These are phyloP conservation scores for Neurospora sp. DNA, from an alignment of 495 filamentous ascomycete genomes.

Conservation along the genomic window DNA sequence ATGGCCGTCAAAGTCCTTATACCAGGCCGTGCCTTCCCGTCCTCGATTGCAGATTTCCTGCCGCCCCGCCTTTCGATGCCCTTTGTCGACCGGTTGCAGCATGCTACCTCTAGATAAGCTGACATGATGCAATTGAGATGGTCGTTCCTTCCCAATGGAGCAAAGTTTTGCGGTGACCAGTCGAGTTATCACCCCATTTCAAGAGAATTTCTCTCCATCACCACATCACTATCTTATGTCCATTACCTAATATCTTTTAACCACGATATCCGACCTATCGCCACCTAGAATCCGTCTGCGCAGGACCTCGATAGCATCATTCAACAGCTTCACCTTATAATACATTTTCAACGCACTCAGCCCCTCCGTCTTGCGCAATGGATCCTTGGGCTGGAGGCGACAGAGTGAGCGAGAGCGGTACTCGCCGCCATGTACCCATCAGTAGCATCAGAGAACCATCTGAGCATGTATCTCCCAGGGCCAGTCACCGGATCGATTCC, in stretches of 20 bases:
- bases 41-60: neutral
- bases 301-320: neutral
- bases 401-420: neutral
- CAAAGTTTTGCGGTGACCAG: neutral
- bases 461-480: neutral
- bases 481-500: neutral
- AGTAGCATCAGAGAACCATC: neutral
- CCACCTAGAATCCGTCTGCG: neutral
- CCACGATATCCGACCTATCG: neutral
- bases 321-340: neutral
- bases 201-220: neutral
- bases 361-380: neutral
- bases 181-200: neutral
- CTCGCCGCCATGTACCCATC: neutral
- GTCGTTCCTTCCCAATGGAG: neutral
- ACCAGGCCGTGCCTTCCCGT: no score
- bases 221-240: neutral
- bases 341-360: neutral
- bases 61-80: neutral
- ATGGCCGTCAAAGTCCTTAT: neutral
- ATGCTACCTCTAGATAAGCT: neutral
- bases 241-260: neutral
- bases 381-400: neutral
- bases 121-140: neutral
- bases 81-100: neutral